Evolutionary conservation across 2,329 filamentous ascomycete species (phyloP).

Genomic region (Ceratocystiopsis minuta): DNA sequence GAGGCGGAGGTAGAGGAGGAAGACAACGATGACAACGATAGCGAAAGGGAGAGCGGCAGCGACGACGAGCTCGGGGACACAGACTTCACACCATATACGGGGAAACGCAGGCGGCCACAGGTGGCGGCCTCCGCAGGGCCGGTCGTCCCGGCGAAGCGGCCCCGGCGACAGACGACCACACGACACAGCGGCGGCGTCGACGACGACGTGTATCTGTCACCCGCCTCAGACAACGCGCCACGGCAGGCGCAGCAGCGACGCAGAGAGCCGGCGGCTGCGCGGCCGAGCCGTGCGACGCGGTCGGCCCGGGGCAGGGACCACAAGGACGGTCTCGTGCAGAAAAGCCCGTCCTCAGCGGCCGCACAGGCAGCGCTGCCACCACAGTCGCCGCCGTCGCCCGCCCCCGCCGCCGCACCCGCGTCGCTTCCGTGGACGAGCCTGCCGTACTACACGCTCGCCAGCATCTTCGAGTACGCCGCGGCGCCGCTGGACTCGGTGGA

Average conservation of each 20-base stretch:
- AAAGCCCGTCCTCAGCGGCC: not conserved
- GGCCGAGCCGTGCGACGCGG: no score
- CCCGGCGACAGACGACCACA: not conserved
- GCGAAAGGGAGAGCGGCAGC: no score
- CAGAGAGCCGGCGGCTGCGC: not conserved
- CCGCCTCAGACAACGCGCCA: conserved; percentile 1
- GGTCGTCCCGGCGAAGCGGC: not conserved
- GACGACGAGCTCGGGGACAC: not conserved
- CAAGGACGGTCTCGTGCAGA: no score
- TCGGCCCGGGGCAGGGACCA: no score
- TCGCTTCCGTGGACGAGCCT: conserved; percentile 14
- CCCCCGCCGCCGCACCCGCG: no score
- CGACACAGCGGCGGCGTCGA: no score
- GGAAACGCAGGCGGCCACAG: no score
- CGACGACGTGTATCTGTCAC: conserved; percentile 4
- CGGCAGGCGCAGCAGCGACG: not conserved
- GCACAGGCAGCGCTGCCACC: not conserved
- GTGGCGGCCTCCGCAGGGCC: no score
- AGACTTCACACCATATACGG: conserved; percentile 1
- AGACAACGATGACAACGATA: not conserved
- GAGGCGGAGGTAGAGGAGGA: not conserved
- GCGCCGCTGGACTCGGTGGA: conserved; percentile 30
- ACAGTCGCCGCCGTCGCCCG: not conserved
- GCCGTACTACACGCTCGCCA: conserved; percentile 42
- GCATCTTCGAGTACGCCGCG: conserved; percentile 53